Conservation (phyloP, 1,284 basidiomycete species). For the Tilletia indica region DNA sequence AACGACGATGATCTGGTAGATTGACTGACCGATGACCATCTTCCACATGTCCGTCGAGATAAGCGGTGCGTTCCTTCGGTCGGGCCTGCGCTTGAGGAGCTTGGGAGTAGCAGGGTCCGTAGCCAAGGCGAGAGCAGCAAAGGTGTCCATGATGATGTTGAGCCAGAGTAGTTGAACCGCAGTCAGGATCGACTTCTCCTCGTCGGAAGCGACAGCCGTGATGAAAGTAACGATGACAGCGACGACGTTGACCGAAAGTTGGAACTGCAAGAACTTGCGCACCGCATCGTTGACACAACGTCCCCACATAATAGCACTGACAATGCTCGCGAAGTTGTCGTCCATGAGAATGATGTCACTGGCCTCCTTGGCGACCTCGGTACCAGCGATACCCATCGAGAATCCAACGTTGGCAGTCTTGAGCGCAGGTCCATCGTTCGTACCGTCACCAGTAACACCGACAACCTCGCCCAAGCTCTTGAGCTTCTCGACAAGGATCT, state of each 20-base stretch:
- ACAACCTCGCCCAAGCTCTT: conserved; percentile 87
- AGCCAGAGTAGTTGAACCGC: conserved; percentile 97
- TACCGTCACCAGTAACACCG: conserved; percentile 96
- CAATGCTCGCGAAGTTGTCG: conserved; percentile 91
- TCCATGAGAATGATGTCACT: conserved; percentile 96
- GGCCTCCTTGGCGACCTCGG: conserved; percentile 97
- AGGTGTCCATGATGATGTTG: conserved; percentile 91
- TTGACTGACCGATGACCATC: conserved; percentile 85
- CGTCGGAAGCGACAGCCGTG: conserved; percentile 74
- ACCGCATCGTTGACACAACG: conserved; percentile 97
- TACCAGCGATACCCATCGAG: conserved; percentile 93
- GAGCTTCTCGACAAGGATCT: conserved; percentile 82
- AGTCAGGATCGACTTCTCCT: conserved; percentile 80
- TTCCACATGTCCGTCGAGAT: conserved; percentile 79
- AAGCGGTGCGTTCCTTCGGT: conserved; percentile 79
- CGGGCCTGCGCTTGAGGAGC: conserved; percentile 84
- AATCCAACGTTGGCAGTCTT: conserved; percentile 66
- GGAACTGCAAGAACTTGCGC: conserved; percentile 96
- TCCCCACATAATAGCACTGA: conserved; percentile 97
- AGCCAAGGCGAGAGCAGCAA: conserved; percentile 91
- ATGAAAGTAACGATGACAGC: conserved; percentile 92
- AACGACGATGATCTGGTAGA: conserved; percentile 80
- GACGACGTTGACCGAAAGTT: conserved; percentile 92
- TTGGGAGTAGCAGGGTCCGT: conserved; percentile 85
- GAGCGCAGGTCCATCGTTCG: conserved; percentile 94